Conservation (phyloP, 2,329 filamentous ascomycete species). For the Elsinoe perseae region DNA sequence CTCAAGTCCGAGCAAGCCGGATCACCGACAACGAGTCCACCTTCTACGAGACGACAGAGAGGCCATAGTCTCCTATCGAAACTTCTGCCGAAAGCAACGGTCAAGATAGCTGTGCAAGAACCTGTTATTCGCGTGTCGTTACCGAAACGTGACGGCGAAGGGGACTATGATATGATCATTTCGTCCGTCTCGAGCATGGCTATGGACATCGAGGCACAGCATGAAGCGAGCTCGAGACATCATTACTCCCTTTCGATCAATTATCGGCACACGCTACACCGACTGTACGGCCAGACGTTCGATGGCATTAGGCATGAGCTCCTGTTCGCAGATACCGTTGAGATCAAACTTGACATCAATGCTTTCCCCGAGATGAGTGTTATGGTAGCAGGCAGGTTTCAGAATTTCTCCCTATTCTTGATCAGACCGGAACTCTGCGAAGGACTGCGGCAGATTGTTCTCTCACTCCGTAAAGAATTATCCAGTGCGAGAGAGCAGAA, state of each 20-base stretch:
- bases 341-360: slow-evolving; percentile 75
- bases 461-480: slow-evolving; percentile 66
- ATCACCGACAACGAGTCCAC: slow-evolving; percentile 21
- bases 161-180: slow-evolving; percentile 91
- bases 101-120: slow-evolving; percentile 95
- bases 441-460: slow-evolving; percentile 83
- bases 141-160: slow-evolving; percentile 66
- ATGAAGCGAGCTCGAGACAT: slow-evolving; percentile 72
- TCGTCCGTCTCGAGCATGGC: slow-evolving; percentile 92
- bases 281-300: slow-evolving; percentile 89
- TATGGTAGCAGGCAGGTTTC: slow-evolving; percentile 66
- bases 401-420: slow-evolving; percentile 83
- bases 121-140: slow-evolving; percentile 86
- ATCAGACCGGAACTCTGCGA: slow-evolving; percentile 87
- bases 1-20: slow-evolving; percentile 44
- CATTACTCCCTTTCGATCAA: slow-evolving; percentile 82
- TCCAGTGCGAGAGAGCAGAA: slow-evolving; percentile 30
- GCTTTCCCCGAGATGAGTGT: slow-evolving; percentile 82
- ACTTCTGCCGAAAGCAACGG: slow-evolving; percentile 84
- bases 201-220: slow-evolving; percentile 89
- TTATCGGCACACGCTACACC: slow-evolving; percentile 74
- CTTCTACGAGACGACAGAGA: slow-evolving; percentile 12
- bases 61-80: slow-evolving; percentile 69
- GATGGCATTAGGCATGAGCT: slow-evolving; percentile 77
- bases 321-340: slow-evolving; percentile 77